These are phyloP conservation scores for Arthrobotrys musiformis DNA, from an alignment of 2,329 filamentous ascomycete species.

Conservation along the genomic window DNA sequence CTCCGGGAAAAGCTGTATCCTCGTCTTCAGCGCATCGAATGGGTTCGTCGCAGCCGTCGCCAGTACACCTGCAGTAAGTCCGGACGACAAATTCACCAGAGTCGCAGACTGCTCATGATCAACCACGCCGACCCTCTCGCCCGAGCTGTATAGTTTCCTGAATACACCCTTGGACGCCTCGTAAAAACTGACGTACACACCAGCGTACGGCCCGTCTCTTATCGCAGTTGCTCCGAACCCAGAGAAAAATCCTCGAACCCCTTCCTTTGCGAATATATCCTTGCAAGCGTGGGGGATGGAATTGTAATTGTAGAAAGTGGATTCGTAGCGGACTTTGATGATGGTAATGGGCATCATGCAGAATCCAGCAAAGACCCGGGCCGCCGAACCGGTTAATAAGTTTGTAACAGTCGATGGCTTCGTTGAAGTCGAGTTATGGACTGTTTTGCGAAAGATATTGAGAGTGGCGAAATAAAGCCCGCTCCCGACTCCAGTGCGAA, in stretches of 20 bases:
- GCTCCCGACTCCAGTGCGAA: conserved; percentile 90
- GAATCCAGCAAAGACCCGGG: conserved; percentile 86
- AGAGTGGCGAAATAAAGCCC: conserved; percentile 93
- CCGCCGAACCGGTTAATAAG: conserved; percentile 82
- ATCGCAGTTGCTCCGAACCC: conserved; percentile 94
- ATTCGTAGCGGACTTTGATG: conserved; percentile 96
- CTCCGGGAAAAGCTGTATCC: conserved; percentile 87
- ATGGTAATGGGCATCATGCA: conserved; percentile 95
- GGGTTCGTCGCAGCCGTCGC: conserved; percentile 94
- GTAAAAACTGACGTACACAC: conserved; percentile 93
- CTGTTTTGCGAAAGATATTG: conserved; percentile 80
- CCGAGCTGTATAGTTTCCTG: conserved; percentile 60
- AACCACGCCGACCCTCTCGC: conserved; percentile 37
- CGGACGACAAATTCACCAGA: conserved; percentile 85
- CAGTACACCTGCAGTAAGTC: conserved; percentile 79
- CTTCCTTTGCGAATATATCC: conserved; percentile 79
- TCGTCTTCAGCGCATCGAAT: conserved; percentile 95
- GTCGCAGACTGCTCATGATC: conserved; percentile 65
- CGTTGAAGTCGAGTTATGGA: conserved; percentile 60
- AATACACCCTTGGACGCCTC: conserved; percentile 80
- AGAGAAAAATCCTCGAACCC: conserved; percentile 85
- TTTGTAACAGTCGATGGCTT: conserved; percentile 82
- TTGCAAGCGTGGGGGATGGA: conserved; percentile 77
- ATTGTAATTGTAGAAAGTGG: conserved; percentile 82
- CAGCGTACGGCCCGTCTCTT: conserved; percentile 95